Conservation (phyloP, 139 green algal genomes). For the Micromonas pusilla region DNA sequence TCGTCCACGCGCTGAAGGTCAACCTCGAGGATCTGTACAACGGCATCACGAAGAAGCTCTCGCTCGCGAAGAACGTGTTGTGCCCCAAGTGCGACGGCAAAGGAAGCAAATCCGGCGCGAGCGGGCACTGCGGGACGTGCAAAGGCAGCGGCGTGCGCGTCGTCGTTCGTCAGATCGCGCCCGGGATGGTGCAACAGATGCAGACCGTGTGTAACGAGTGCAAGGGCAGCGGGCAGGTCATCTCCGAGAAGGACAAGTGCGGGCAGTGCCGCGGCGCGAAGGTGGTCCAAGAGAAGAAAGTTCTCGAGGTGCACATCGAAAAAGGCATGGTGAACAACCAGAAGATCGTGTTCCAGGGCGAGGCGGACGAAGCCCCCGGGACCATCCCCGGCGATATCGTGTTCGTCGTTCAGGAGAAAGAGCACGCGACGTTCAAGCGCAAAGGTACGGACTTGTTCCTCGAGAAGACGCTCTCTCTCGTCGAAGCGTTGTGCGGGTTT, state of each 20-base stretch:
- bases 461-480: conserved; percentile 78
- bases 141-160: conserved; percentile 81
- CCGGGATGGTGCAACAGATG: conserved; percentile 99
- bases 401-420: conserved; percentile 87
- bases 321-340: conserved; percentile 76
- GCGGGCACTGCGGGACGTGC: conserved; percentile 51
- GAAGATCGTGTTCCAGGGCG: conserved; percentile 86
- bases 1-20: conserved; percentile 87
- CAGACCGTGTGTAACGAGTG: conserved; percentile 82
- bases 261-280: conserved; percentile 41
- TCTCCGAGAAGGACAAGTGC: conserved; percentile 70
- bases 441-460: conserved; percentile 83
- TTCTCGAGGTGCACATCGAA: conserved; percentile 95
- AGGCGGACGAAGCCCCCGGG: conserved; percentile 72
- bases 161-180: conserved; percentile 81
- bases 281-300: conserved; percentile 62
- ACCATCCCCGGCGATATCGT: conserved; percentile 90
- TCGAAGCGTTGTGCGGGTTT: conserved; percentile 81
- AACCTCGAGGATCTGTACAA: conserved; percentile 88
- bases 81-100: conserved; percentile 77
- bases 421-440: conserved; percentile 86
- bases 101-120: conserved; percentile 80
- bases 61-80: conserved; percentile 79
- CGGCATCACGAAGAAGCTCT: conserved; percentile 80
- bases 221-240: conserved; percentile 60